Evolutionary conservation across 352 stramenopile genomes (phyloP).

Genomic region (Phytophthora hybrid): DNA sequence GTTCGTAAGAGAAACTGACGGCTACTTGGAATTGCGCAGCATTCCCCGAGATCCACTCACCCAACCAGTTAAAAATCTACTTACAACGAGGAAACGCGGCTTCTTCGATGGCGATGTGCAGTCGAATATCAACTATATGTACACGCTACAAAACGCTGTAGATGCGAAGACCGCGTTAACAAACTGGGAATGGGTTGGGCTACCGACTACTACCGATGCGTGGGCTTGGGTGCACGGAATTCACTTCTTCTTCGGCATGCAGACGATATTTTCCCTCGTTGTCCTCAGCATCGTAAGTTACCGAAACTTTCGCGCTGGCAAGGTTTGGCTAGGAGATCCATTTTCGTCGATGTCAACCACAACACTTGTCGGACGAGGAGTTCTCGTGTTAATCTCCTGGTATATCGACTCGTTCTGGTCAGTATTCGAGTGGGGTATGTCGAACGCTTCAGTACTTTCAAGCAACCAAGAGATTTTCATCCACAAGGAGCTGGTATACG

Average conservation of each 20-base stretch:
- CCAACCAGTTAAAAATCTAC: not conserved
- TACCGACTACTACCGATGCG: not conserved
- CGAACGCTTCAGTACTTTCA: not conserved
- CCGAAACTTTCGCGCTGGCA: not conserved
- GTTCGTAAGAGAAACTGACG: not conserved
- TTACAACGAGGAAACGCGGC: not conserved
- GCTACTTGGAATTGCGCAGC: not conserved
- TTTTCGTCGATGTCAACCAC: not conserved
- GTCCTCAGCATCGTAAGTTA: not conserved
- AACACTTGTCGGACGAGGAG: not conserved
- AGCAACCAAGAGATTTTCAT: not conserved
- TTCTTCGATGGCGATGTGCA: not conserved
- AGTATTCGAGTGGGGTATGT: not conserved
- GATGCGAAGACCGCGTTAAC: not conserved
- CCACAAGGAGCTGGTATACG: conserved; percentile 1
- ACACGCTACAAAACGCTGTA: not conserved
- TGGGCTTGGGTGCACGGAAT: not conserved
- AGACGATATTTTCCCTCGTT: not conserved
- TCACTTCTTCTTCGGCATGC: not conserved
- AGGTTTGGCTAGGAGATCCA: not conserved
- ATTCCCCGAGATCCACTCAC: not conserved
- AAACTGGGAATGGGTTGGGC: not conserved
- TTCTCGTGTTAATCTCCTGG: not conserved
- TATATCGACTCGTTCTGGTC: not conserved
- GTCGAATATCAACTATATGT: not conserved